Evolutionary conservation across 257 asterid species (phyloP), one percentile per base, ranked within the genome.

Genomic region (Salvia miltiorrhiza): DNA sequence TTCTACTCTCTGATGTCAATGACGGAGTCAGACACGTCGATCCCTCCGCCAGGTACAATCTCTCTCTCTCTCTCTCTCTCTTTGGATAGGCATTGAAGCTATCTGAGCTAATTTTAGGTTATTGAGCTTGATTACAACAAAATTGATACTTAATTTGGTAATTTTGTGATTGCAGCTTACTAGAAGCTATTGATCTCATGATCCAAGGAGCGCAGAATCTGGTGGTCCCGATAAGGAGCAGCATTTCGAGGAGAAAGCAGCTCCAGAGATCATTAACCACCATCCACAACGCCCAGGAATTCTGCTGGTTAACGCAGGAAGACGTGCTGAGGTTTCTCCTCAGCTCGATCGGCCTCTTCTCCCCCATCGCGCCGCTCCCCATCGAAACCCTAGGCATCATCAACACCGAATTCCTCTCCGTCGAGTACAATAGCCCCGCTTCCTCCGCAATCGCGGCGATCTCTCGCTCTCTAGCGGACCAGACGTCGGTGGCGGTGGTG

Each of bases 291-390:
- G 97, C 93, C 72, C 82, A 70, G 4, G 85, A 91, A 74, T 91
- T 87, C 78, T 91, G 97, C 64, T 91, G 96, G 97, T 44, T 91
- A 57, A 85, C 96, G 5, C 95, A 87, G 65, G 97, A 91, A 76
- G 97, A 91, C 24, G 78, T 91, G 52, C 70, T 91, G 61, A 52
- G 93, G 52, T 91, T 85, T 63, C 85, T 91, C 40, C 84, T 88
- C 26, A 78, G 88, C 76, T 87, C 96, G 2, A 87, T 91, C 17
- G 89, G 93, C 59, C 79, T 85, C 2, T 87, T 91, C 81, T 87
- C 96, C 7, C 82, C 89, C 0, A 69, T 87, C 9, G 81, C 91
- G 6, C 71, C 93, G n/a, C 77, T 80, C 32, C 79, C 97, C 16
- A 73, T 91, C 61, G 87, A 84, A 6, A 44, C 80, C 67, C 97